phyloP scores from a whole-genome alignment of 768 basidiomycete species.

The Psilocybe azurescens region DNA sequence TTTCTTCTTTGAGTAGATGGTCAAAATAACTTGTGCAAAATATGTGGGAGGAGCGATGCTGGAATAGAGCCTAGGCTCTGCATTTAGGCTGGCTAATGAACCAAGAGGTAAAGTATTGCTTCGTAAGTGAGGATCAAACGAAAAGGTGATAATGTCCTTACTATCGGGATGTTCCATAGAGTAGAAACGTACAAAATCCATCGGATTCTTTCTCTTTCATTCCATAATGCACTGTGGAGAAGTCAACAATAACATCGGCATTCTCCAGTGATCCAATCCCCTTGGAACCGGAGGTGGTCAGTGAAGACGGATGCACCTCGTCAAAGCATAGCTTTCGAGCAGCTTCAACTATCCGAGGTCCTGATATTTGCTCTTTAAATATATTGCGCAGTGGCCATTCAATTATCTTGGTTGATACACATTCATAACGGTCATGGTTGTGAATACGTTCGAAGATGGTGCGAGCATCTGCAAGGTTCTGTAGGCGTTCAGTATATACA shows the following conservation, averaged over 20 bases:
- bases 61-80: constrained; percentile 64
- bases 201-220: constrained; percentile 72
- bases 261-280: constrained; percentile 32
- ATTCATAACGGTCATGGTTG: constrained; percentile 67
- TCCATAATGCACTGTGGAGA: constrained; percentile 73
- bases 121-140: neutral
- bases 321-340: constrained; percentile 4
- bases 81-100: constrained; percentile 44
- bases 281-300: constrained; percentile 7
- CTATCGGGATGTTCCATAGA: constrained; percentile 67
- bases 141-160: constrained; percentile 33
- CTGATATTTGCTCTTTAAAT: constrained; percentile 45
- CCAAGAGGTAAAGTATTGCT: neutral
- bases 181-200: constrained; percentile 76
- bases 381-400: constrained; percentile 41
- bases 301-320: constrained; percentile 9
- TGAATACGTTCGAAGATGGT: constrained; percentile 67
- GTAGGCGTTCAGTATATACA: neutral
- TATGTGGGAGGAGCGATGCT: constrained; percentile 56
- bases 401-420: constrained; percentile 66
- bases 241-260: constrained; percentile 67
- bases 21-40: constrained; percentile 73
- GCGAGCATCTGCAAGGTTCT: constrained; percentile 67
- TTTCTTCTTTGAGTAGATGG: constrained; percentile 71
- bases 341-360: constrained; percentile 48